Conservation (phyloP, 805 yeast genomes). For the Starmerella kuoi region DNA sequence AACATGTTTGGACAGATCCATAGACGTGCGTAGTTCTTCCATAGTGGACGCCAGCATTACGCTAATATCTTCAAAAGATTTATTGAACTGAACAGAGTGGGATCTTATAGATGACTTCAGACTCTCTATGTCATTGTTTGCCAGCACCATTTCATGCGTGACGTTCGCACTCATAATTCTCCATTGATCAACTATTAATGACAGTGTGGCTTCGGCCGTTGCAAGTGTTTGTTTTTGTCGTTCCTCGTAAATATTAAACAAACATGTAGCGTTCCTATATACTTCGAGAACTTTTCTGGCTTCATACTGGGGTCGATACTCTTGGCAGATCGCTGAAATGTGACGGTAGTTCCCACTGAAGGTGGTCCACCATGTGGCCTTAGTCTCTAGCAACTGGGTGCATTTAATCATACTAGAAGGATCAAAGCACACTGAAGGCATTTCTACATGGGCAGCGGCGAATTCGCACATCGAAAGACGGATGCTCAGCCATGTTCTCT, state of each 20-base stretch:
- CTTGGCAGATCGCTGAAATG: slow-evolving; percentile 39
- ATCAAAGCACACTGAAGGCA: slow-evolving; percentile 22
- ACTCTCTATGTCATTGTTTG: not conserved
- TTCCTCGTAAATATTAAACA: slow-evolving; percentile 6
- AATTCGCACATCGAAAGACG: slow-evolving; percentile 27
- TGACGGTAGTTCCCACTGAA: slow-evolving; percentile 54
- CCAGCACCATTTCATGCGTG: not conserved
- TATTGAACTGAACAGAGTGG: not conserved
- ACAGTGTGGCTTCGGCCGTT: not conserved
- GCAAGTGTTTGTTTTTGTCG: not conserved
- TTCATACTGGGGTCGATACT: slow-evolving; percentile 21
- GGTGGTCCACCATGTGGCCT: slow-evolving; percentile 57
- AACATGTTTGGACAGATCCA: not conserved
- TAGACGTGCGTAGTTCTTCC: not conserved
- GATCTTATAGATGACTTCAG: too few species aligned
- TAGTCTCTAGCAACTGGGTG: slow-evolving; percentile 22
- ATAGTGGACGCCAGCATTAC: not conserved
- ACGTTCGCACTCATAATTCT: not conserved
- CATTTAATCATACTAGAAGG: slow-evolving; percentile 12
- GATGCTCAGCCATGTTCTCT: slow-evolving; percentile 22
- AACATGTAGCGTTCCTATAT: slow-evolving; percentile 8
- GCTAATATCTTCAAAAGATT: not conserved
- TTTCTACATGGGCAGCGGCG: slow-evolving; percentile 22
- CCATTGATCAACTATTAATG: not conserved
- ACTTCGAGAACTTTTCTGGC: slow-evolving; percentile 8